phyloP scores from a whole-genome alignment of 768 basidiomycete species.

The Leccinum barrowsii region DNA sequence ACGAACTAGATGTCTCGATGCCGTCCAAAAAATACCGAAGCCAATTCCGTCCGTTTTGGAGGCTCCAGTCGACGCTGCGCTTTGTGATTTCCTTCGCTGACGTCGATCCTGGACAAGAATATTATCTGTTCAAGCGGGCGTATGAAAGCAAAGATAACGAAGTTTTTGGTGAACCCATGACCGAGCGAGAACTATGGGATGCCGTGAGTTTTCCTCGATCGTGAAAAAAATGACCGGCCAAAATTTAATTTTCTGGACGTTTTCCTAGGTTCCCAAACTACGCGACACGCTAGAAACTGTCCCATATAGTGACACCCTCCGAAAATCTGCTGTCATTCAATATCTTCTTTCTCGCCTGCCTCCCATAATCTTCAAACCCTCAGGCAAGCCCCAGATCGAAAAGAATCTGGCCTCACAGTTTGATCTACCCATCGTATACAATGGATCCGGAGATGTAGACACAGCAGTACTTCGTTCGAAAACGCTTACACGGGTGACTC shows the following conservation, averaged over 20 bases:
- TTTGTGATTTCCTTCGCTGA: constrained; percentile 35
- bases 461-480: constrained; percentile 55
- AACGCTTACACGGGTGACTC: constrained; percentile 60
- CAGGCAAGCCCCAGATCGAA: constrained; percentile 1
- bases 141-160: constrained; percentile 21
- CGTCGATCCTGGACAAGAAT: constrained; percentile 27
- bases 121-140: constrained; percentile 33
- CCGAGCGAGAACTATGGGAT: constrained; percentile 28
- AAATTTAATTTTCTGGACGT: neutral
- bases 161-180: constrained; percentile 17
- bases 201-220: constrained; percentile 12
- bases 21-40: constrained; percentile 47
- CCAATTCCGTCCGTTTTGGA: constrained; percentile 46
- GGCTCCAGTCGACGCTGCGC: constrained; percentile 49
- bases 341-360: constrained; percentile 14
- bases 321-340: constrained; percentile 18
- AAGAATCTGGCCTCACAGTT: neutral
- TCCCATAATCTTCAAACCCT: constrained; percentile 12
- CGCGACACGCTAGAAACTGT: constrained; percentile 21
- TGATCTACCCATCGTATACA: constrained; percentile 8
- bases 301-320: constrained; percentile 15
- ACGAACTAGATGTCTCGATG: constrained; percentile 40
- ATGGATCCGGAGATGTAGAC: constrained; percentile 44
- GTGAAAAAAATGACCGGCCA: neutral
- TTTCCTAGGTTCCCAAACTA: constrained; percentile 20